phyloP scores from a whole-genome alignment of 768 basidiomycete genomes.

The Trametes elegans region DNA sequence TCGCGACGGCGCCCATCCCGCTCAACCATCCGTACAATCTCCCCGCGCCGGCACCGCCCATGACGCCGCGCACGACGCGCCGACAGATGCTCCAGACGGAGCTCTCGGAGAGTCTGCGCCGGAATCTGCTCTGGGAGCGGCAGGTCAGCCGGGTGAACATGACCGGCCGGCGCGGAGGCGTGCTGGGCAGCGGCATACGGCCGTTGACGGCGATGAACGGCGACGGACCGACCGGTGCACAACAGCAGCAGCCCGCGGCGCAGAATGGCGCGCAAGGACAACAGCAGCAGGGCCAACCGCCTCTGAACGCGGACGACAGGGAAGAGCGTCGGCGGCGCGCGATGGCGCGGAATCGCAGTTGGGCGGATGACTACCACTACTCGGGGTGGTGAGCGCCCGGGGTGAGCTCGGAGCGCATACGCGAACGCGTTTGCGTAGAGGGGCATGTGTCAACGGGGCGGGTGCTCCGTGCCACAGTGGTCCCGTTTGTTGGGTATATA shows the following conservation, averaged over 20 bases:
- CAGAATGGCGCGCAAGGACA: slow-evolving; percentile 7
- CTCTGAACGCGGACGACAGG: slow-evolving; percentile 33
- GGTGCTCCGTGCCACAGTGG: background rate
- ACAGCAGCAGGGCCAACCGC: slow-evolving; percentile 34
- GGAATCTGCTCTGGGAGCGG: slow-evolving; percentile 80
- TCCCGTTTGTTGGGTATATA: background rate
- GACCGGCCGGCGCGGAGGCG: slow-evolving; percentile 30
- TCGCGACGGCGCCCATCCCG: slow-evolving; percentile 53
- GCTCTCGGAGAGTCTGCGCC: slow-evolving; percentile 78
- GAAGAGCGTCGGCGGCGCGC: slow-evolving; percentile 43
- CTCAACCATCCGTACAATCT: slow-evolving; percentile 71
- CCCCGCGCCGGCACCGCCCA: slow-evolving; percentile 60
- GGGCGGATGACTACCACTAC: slow-evolving; percentile 66
- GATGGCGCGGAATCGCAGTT: slow-evolving; percentile 62
- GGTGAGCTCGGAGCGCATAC: background rate
- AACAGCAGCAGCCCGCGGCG: slow-evolving; percentile 19
- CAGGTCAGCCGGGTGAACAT: slow-evolving; percentile 58
- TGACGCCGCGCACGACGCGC: slow-evolving; percentile 84
- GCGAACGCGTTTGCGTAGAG: background rate
- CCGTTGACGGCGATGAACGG: slow-evolving; percentile 33
- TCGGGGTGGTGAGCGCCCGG: slow-evolving; percentile 52
- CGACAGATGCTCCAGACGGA: slow-evolving; percentile 83
- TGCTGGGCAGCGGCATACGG: slow-evolving; percentile 31
- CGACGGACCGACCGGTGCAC: slow-evolving; percentile 7
- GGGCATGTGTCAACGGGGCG: background rate